phyloP scores from a whole-genome alignment of 2,329 filamentous ascomycete species.

The Fusarium mundagurra region DNA sequence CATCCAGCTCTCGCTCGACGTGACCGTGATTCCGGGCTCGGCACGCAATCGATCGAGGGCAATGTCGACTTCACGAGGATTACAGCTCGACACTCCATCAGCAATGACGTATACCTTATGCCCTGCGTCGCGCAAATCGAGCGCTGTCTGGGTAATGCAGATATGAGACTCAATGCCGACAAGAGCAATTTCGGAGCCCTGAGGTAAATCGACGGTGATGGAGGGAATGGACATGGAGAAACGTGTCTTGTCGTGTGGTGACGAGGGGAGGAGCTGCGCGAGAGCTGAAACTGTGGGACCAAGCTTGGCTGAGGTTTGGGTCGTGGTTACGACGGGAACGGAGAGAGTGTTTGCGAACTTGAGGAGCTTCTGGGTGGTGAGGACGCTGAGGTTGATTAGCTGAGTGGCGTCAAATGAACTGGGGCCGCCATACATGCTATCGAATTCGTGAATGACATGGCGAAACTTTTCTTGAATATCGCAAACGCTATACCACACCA shows the following conservation, averaged over 20 bases:
- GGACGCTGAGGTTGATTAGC: slow-evolving; percentile 59
- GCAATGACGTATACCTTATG: slow-evolving; percentile 88
- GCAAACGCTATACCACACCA: slow-evolving; percentile 72
- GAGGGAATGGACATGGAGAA: slow-evolving; percentile 89
- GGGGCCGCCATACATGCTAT: slow-evolving; percentile 71
- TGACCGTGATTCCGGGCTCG: slow-evolving; percentile 78
- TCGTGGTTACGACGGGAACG: slow-evolving; percentile 86
- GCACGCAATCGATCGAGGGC: slow-evolving; percentile 79
- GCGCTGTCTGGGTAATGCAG: slow-evolving; percentile 90
- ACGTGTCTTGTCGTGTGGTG: slow-evolving; percentile 81
- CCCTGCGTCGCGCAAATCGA: slow-evolving; percentile 79
- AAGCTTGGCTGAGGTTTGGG: slow-evolving; percentile 81
- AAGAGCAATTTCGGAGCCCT: slow-evolving; percentile 72
- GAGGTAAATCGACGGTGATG: slow-evolving; percentile 56
- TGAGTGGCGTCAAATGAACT: neutral
- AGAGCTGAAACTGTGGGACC: slow-evolving; percentile 84
- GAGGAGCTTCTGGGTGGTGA: slow-evolving; percentile 75
- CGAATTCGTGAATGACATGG: slow-evolving; percentile 82
- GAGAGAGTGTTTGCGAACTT: slow-evolving; percentile 70
- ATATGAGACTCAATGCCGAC: slow-evolving; percentile 95
- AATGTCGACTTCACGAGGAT: slow-evolving; percentile 80
- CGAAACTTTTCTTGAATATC: slow-evolving; percentile 96
- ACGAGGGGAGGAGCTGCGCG: slow-evolving; percentile 60
- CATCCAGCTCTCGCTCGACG: slow-evolving; percentile 87
- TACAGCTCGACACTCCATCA: slow-evolving; percentile 90